Conservation (phyloP, 352 stramenopile species). For the Pythium volutum region DNA sequence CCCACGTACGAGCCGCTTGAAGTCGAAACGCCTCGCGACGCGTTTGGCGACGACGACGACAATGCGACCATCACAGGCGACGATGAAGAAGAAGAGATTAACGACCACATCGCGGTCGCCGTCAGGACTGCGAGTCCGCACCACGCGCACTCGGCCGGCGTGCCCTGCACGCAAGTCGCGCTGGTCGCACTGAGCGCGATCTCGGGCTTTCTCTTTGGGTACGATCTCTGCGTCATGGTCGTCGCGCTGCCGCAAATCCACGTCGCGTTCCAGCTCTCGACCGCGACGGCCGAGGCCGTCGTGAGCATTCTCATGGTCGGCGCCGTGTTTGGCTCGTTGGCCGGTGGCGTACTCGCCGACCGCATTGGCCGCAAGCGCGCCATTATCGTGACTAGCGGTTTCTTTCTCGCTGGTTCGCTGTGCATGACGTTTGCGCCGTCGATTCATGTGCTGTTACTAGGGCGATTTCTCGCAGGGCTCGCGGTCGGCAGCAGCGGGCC, state of each 20-base stretch:
- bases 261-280: slow-evolving; percentile 53
- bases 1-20: slow-evolving; percentile 18
- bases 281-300: slow-evolving; percentile 42
- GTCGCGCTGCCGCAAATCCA: slow-evolving; percentile 66
- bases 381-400: slow-evolving; percentile 53
- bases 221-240: slow-evolving; percentile 78
- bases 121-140: neutral
- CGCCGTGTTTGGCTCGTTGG: slow-evolving; percentile 58
- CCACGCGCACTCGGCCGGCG: neutral
- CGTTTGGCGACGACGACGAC: neutral
- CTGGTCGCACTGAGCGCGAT: slow-evolving; percentile 63
- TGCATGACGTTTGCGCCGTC: slow-evolving; percentile 67
- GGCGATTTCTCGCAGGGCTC: slow-evolving; percentile 60
- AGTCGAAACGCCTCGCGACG: slow-evolving; percentile 14
- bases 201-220: slow-evolving; percentile 72
- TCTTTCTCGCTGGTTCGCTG: slow-evolving; percentile 59
- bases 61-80: neutral
- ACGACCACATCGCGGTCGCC: neutral
- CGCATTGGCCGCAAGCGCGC: slow-evolving; percentile 60
- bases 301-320: slow-evolving; percentile 71
- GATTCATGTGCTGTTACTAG: slow-evolving; percentile 47
- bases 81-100: neutral
- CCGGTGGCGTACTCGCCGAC: slow-evolving; percentile 50
- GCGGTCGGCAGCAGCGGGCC: slow-evolving; percentile 61
- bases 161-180: slow-evolving; percentile 36